Evolutionary conservation across 2,329 filamentous ascomycete genomes (phyloP).

Genomic region (Beauveria caledonica): DNA sequence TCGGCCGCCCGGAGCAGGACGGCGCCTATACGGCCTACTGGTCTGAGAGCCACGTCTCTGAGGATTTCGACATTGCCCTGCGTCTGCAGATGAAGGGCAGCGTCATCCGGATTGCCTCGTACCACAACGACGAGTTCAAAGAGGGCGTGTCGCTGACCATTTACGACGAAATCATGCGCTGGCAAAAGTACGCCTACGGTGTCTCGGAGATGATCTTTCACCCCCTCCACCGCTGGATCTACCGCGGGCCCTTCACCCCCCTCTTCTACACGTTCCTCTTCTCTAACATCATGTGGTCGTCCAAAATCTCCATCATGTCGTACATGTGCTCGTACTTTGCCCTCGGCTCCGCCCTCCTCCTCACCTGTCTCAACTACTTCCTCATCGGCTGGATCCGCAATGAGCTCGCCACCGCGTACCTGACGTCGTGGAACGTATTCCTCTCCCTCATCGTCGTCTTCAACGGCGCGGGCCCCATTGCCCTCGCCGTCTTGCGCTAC

Average conservation of each 20-base stretch:
- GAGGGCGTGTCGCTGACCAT: slow-evolving; percentile 67
- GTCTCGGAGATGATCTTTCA: slow-evolving; percentile 65
- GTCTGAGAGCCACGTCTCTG: slow-evolving; percentile 68
- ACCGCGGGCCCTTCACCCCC: slow-evolving; percentile 54
- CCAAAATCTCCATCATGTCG: slow-evolving; percentile 63
- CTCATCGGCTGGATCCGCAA: slow-evolving; percentile 64
- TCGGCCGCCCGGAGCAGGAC: slow-evolving; percentile 39
- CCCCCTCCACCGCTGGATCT: slow-evolving; percentile 54
- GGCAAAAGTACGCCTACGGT: slow-evolving; percentile 68
- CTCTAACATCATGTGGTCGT: slow-evolving; percentile 54
- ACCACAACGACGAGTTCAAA: slow-evolving; percentile 62
- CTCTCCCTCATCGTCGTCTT: slow-evolving; percentile 58
- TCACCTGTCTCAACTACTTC: slow-evolving; percentile 63
- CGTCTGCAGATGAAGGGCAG: slow-evolving; percentile 63
- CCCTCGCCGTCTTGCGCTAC: slow-evolving; percentile 56
- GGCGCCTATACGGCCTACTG: slow-evolving; percentile 56
- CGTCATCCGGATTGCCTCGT: slow-evolving; percentile 59
- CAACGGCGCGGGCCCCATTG: slow-evolving; percentile 51
- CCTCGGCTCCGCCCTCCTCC: slow-evolving; percentile 57
- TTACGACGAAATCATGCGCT: slow-evolving; percentile 63
- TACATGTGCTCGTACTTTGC: slow-evolving; percentile 68
- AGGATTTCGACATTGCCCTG: slow-evolving; percentile 70
- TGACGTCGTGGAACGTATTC: slow-evolving; percentile 58
- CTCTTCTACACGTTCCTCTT: slow-evolving; percentile 54
- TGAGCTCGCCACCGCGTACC: slow-evolving; percentile 57